Evolutionary conservation across 805 yeast species (phyloP), one percentile per base, ranked within the genome.

Genomic region (Candida michaelii): DNA sequence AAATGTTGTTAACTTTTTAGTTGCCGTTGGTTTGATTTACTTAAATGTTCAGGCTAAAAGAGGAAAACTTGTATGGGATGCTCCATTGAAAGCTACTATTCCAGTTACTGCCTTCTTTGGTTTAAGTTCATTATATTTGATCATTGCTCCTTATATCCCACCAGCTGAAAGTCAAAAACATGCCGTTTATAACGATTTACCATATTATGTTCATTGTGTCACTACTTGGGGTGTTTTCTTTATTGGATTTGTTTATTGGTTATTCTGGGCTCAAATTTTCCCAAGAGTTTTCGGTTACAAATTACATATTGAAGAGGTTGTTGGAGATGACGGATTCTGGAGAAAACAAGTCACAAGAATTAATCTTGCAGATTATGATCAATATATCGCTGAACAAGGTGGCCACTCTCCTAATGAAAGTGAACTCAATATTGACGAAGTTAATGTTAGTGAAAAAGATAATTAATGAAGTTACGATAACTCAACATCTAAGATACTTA

Each of bases 171-270:
- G 83, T 27, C 83, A 84, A 63, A 34, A 34, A 14, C 37, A 34
- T 23, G 70, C 74, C 27, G 89, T 86, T 41, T 86, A 86, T 70
- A 62, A 77, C n/a, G 50, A 60, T 38, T 66, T 86, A 54, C 95
- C 95, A 21, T 86, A 86, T 66, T 86, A 80, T 73, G 72, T 82
- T 43, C 90, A 85, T 60, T 82, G 89, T 58, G 93, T 85, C 38
- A 87, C 84, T n/a, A 82, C 89, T 10, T 77, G 89, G 81, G 89
- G 84, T 50, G 71, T 86, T 35, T 82, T 83, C 52, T 83, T 73
- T 11, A 58, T 80, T 37, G 91, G 88, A 48, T 77, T 73, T 27
- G 50, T 73, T 1, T 86, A 85, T 66, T 86, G 89, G 84, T 45
- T 80, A 7, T 55, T 80, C 13, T 82, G 88, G 85, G 71, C 80